Evolutionary conservation across 2,329 filamentous ascomycete genomes (phyloP), one percentile per base, ranked within the genome.

Genomic region (Xylariomycetidae sp.): DNA sequence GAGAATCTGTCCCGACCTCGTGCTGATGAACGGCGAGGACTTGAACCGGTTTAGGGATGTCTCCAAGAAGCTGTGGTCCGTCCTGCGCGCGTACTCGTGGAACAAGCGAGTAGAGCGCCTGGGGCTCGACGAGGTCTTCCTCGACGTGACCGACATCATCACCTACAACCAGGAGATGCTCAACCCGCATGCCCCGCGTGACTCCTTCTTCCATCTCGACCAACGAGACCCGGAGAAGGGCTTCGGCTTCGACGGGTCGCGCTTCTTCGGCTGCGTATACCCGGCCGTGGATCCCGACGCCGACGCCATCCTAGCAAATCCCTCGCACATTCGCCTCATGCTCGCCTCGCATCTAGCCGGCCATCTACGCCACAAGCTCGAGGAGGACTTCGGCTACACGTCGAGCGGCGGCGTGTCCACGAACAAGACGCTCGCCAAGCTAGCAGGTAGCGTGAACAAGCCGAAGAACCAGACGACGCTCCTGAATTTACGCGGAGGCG

Each of bases 101-200:
- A 86, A 80, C 42, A 69, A 69, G 20, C 84, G 78, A 41, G 81
- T 82, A 2, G 89, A 97, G 62, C 76, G 84, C 15, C 65, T 97
- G 17, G 90, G 92, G 0, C 87, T 97, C 44, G 92, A 97, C 56
- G 92, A 97, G 67, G 82, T 94, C 4, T 86, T 80, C 52, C 61
- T 86, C 62, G 88, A 97, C 52, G 85, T 90, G 27, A 90, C 87
- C 7, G 86, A 94, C 44, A 80, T 96, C 45, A 67, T 97, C 35
- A 75, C 84, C 27, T 94, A 89, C 66, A 97, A 96, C 54, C 49
- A 82, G 32, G 70, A 69, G 13, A 67, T 87, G 16, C 60, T 96
- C 28, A 94, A 90, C 53, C 60, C 48, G 14, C 67, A 81, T 49
- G 70, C 81, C 38, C 62, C 89, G 30, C 44, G 55, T 1, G 58